Percentiles rank a stretch among this genome's conserved stretches.
Conservation (phyloP, 2,329 filamentous ascomycete species). For the Sporothrix brasiliensis region DNA sequence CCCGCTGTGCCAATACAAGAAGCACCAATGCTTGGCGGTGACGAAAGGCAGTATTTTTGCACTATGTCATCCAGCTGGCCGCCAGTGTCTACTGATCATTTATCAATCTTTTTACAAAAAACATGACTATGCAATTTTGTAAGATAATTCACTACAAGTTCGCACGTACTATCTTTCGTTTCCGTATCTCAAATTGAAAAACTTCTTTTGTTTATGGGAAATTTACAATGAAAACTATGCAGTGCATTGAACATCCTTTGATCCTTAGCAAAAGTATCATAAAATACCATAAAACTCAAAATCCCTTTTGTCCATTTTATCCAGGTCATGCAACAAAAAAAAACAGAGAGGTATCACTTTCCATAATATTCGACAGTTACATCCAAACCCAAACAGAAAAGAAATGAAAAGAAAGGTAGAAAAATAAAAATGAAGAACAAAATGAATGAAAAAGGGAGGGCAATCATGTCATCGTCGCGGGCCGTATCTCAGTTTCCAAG, state of each 20-base stretch:
- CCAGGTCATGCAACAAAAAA: neutral
- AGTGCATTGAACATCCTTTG: neutral
- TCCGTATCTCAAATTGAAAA: no score
- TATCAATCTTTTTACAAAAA: neutral
- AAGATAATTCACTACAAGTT: neutral
- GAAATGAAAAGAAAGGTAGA: neutral
- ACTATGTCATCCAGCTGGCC: neutral
- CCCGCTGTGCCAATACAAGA: neutral
- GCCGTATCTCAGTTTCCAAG: neutral
- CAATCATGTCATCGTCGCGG: slow-evolving; percentile 24
- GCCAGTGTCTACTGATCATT: neutral
- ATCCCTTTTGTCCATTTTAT: slow-evolving; percentile 9
- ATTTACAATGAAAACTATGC: neutral
- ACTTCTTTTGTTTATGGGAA: neutral
- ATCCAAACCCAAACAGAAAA: neutral
- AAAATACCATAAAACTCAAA: slow-evolving; percentile 7
- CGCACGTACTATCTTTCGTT: neutral
- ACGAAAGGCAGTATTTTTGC: slow-evolving; percentile 28
- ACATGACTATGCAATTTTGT: neutral
- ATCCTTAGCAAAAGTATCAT: neutral
- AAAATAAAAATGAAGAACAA: neutral
- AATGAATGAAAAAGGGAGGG: neutral
- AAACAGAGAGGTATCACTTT: neutral
- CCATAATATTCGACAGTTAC: neutral
- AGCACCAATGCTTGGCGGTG: slow-evolving; percentile 32